A percentile compares a stretch with the other conserved stretches of the same genome.
These are phyloP conservation scores for Diaporthe batatas DNA, from an alignment of 2,329 filamentous ascomycete species.

Conservation along the genomic window DNA sequence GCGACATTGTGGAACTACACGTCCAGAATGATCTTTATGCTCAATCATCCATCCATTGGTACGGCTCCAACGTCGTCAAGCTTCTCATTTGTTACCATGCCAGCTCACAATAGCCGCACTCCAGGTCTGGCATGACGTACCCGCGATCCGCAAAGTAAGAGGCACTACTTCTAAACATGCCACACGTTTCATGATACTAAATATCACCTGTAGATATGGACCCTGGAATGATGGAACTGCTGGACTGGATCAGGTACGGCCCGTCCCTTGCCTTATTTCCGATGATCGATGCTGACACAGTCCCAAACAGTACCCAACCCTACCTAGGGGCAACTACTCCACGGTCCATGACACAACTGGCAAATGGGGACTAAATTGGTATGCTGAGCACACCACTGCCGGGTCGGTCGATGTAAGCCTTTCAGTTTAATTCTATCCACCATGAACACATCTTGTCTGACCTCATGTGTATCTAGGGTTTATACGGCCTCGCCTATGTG, in stretches of 20 bases:
- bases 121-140: slow-evolving; percentile 34
- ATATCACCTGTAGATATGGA: slow-evolving; percentile 22
- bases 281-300: background rate
- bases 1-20: slow-evolving; percentile 42
- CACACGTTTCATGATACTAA: background rate
- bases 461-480: slow-evolving; percentile 21
- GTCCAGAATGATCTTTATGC: slow-evolving; percentile 42
- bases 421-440: too few species aligned
- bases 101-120: background rate
- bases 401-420: slow-evolving; percentile 38
- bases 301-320: slow-evolving; percentile 39
- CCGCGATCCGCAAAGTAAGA: background rate
- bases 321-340: slow-evolving; percentile 42
- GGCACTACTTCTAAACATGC: background rate
- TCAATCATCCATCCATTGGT: slow-evolving; percentile 44
- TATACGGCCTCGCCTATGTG: slow-evolving; percentile 43
- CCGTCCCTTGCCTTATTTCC: background rate
- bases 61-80: background rate
- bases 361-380: slow-evolving; percentile 43
- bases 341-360: slow-evolving; percentile 41
- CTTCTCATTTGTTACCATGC: too few species aligned
- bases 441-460: background rate
- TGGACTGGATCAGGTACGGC: slow-evolving; percentile 40
- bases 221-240: slow-evolving; percentile 43
- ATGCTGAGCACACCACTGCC: slow-evolving; percentile 43